Evolutionary conservation across 2,329 filamentous ascomycete species (phyloP).

Genomic region (Botrytis cinerea): DNA sequence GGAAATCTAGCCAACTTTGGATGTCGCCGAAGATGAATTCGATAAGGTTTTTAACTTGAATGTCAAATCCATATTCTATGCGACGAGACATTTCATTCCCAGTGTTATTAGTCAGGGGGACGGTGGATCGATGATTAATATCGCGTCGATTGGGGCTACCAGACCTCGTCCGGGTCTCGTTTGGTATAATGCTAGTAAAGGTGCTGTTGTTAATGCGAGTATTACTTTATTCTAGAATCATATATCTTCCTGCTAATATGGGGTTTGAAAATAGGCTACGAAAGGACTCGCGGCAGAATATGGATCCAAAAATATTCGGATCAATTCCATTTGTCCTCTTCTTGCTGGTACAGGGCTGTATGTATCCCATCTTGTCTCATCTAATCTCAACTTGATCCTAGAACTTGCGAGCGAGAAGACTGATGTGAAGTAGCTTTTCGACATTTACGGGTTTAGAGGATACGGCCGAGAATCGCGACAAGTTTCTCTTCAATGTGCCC

Average conservation of each 20-base stretch:
- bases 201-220: slow-evolving; percentile 52
- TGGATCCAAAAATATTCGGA: slow-evolving; percentile 68
- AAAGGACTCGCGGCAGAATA: slow-evolving; percentile 73
- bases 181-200: slow-evolving; percentile 53
- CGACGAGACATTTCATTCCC: slow-evolving; percentile 59
- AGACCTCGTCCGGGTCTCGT: slow-evolving; percentile 63
- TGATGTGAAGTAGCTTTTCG: slow-evolving; percentile 33
- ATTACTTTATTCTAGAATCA: slow-evolving; percentile 27
- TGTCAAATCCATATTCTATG: slow-evolving; percentile 64
- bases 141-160: slow-evolving; percentile 64
- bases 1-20: slow-evolving; percentile 51
- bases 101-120: slow-evolving; percentile 60
- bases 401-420: background rate
- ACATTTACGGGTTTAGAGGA: slow-evolving; percentile 62
- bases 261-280: slow-evolving; percentile 50
- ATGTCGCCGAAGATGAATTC: slow-evolving; percentile 67
- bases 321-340: slow-evolving; percentile 71
- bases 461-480: slow-evolving; percentile 60
- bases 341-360: slow-evolving; percentile 64
- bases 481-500: slow-evolving; percentile 56
- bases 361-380: slow-evolving; percentile 12
- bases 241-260: background rate
- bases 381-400: slow-evolving; percentile 25
- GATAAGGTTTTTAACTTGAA: slow-evolving; percentile 69
- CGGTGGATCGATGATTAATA: slow-evolving; percentile 63